A percentile compares a stretch with the other conserved stretches of the same genome.
phyloP scores from a whole-genome alignment of 140 eudicot species.

The Stevia rebaudiana region DNA sequence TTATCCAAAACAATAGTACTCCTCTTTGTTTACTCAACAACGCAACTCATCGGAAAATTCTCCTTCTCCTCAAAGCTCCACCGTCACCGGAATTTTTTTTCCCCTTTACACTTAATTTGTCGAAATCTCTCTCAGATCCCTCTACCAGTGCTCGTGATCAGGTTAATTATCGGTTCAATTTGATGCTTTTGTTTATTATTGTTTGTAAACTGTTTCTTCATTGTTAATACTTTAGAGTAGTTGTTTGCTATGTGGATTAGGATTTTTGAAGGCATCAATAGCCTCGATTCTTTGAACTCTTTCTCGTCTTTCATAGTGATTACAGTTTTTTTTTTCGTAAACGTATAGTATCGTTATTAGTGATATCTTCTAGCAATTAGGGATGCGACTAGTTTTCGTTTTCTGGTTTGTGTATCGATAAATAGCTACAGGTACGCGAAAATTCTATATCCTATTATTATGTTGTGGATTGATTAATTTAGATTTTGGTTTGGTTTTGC shows the following conservation, averaged over 20 bases:
- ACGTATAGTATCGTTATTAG: conserved; percentile 8
- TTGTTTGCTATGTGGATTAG: background rate
- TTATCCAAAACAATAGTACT: conserved; percentile 27
- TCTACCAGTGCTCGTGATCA: background rate
- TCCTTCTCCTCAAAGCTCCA: background rate
- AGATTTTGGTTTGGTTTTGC: conserved; percentile 10
- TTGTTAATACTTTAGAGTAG: background rate
- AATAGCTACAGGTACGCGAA: background rate
- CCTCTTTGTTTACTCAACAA: conserved; percentile 19
- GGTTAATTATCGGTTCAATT: conserved; percentile 14
- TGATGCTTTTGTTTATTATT: conserved; percentile 12
- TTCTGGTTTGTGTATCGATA: background rate
- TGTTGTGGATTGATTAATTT: conserved; percentile 17
- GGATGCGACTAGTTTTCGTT: background rate
- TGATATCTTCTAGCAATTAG: conserved; percentile 1
- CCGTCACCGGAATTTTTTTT: conserved; percentile 9
- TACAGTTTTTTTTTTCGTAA: background rate
- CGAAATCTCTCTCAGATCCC: conserved; percentile 23
- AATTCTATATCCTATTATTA: background rate
- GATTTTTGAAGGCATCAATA: background rate
- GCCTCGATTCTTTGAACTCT: background rate
- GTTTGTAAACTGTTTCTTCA: background rate
- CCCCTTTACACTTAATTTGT: conserved; percentile 14
- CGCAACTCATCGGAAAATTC: conserved; percentile 22
- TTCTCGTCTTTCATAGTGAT: background rate